These are phyloP conservation scores for Mycena rosella DNA, from an alignment of 768 basidiomycete species.

Conservation along the genomic window DNA sequence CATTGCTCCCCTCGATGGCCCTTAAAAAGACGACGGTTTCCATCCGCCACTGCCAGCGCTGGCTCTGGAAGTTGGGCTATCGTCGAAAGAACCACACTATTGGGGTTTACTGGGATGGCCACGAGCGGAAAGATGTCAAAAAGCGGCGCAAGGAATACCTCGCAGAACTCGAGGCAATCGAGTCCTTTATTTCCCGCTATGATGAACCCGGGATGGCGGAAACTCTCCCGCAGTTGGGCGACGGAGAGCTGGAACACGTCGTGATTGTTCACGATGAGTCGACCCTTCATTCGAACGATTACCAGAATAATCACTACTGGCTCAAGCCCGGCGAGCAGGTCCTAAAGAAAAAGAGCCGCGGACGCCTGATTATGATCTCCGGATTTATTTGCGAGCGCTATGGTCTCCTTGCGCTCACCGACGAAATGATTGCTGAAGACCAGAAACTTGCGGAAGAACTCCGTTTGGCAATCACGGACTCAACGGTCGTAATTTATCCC, in stretches of 20 bases:
- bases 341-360: constrained; percentile 39
- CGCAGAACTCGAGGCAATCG: not conserved
- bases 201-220: not conserved
- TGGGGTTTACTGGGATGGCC: constrained; percentile 9
- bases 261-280: constrained; percentile 13
- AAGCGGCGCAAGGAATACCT: constrained; percentile 4
- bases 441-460: constrained; percentile 10
- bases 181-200: not conserved
- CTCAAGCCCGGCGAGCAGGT: constrained; percentile 32
- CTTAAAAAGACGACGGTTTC: not conserved
- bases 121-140: constrained; percentile 15
- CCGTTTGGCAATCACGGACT: constrained; percentile 19
- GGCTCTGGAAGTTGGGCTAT: constrained; percentile 16
- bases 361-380: constrained; percentile 37
- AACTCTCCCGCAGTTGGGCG: not conserved
- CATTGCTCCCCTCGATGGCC: not conserved
- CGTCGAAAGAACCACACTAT: constrained; percentile 1
- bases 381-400: constrained; percentile 38
- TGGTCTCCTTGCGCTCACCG: constrained; percentile 33
- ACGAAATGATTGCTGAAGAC: constrained; percentile 18
- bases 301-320: constrained; percentile 27
- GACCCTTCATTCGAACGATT: constrained; percentile 16
- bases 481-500: constrained; percentile 17
- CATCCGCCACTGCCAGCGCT: not conserved
- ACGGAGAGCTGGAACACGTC: constrained; percentile 3